These are phyloP conservation scores for Phyllosticta citrichinensis DNA, from an alignment of 2,329 filamentous ascomycete genomes.

Conservation along the genomic window DNA sequence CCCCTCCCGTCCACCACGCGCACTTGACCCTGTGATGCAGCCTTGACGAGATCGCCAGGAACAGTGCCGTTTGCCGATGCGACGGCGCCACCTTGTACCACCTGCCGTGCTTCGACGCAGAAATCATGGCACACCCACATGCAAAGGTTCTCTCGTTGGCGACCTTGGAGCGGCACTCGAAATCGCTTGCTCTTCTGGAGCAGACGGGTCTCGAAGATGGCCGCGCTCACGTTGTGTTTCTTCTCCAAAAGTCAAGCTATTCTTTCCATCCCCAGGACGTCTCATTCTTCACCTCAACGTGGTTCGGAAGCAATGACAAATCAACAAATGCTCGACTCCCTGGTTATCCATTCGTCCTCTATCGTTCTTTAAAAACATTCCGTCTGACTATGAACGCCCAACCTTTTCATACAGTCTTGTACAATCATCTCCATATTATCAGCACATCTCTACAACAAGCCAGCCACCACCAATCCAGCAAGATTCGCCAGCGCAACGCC, in stretches of 20 bases:
- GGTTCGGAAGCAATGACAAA: background rate
- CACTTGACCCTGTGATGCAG: background rate
- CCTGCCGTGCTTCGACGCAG: background rate
- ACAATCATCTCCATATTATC: background rate
- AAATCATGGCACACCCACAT: background rate
- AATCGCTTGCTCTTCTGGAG: no score
- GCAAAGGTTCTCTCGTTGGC: background rate
- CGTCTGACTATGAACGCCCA: background rate
- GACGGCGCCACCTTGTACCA: background rate
- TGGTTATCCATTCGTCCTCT: background rate
- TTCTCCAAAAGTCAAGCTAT: no score
- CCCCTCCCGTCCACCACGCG: background rate
- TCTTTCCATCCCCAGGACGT: no score
- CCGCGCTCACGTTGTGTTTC: no score
- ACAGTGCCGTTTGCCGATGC: background rate
- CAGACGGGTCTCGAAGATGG: no score
- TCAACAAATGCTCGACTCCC: background rate
- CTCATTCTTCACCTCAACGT: no score
- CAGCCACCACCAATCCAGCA: background rate
- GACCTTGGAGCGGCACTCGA: background rate
- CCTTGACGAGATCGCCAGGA: constrained; percentile 6
- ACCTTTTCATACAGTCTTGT: background rate
- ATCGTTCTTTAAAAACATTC: background rate
- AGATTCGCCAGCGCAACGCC: background rate
- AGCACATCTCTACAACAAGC: background rate